Evolutionary conservation across 2,329 filamentous ascomycete species (phyloP), one percentile per base, ranked within the genome.

Genomic region (Dothiorella sarmentorum): DNA sequence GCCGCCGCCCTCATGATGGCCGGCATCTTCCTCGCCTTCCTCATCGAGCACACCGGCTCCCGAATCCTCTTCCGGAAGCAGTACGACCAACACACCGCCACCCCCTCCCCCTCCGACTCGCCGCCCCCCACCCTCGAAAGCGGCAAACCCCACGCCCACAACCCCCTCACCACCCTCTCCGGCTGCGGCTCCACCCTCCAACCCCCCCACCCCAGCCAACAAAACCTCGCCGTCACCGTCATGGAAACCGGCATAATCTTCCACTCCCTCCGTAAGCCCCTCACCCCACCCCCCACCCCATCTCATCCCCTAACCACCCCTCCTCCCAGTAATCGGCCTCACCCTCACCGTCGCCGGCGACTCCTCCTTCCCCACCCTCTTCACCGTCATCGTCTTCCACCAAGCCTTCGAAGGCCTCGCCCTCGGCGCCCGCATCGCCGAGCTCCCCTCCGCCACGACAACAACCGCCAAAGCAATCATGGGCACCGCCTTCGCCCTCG

Each of bases 341-440:
- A 86, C 85, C 0, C 77, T 87, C 1, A 82, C 81, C 5, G 78
- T 81, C 1, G 74, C 78, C 0, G 76, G 76, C 2, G 78, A 82
- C 65, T 76, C 73, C 3, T 79, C 75, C 65, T 82, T 82, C 69
- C 73, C 75, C 38, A 81, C 79, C 0, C 72, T 82, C 2, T 76
- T 82, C 62, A 71, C 78, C 43, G 88, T 91, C 56, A 89, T 91
- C 60, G 74, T 90, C 59, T 90, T 91, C 75, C 88, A 91, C 67
- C 88, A 91, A 66, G 84, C 89, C 76, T 90, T 92, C 65, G 88
- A 91, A 68, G 88, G 89, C 3, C 78, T 91, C 44, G 88, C 88
- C 0, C 83, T 91, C 0, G 88, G 88, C 17, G 84, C 84, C 7
- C 83, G 86, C 13, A 90, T 91, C 62, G 85, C 87, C 7, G 79